Conservation (phyloP, 179 eudicot genomes). For the Beta lomatogona region DNA sequence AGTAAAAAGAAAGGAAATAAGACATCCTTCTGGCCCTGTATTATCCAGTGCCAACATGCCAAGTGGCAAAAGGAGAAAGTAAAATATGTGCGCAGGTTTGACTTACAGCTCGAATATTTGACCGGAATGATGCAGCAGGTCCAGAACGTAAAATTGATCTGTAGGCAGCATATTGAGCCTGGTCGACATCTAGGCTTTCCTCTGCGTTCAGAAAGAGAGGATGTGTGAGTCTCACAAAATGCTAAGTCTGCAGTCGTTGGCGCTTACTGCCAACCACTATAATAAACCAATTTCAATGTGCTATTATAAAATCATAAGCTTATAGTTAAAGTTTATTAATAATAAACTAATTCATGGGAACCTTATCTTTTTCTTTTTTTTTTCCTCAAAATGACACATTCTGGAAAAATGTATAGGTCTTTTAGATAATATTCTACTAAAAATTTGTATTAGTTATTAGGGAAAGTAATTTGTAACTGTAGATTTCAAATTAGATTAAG, state of each 20-base stretch:
- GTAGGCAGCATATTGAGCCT: conserved; percentile 73
- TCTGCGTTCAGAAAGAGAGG: conserved; percentile 42
- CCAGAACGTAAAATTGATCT: conserved; percentile 81
- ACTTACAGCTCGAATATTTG: conserved; percentile 91
- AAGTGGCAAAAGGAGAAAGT: background rate
- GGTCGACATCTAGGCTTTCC: conserved; percentile 62
- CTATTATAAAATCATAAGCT: no score
- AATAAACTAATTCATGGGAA: no score
- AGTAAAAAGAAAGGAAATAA: background rate
- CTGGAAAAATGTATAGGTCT: no score
- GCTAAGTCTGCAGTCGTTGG: background rate
- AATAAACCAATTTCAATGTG: no score
- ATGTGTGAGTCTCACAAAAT: background rate
- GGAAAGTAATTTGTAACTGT: no score
- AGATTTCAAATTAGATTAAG: no score
- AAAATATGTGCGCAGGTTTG: background rate
- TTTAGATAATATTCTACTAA: no score
- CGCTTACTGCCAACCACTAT: no score
- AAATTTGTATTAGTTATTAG: no score
- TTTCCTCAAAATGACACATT: no score
- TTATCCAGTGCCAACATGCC: background rate
- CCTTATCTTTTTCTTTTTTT: no score
- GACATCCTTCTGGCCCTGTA: conserved; percentile 1
- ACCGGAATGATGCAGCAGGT: conserved; percentile 92
- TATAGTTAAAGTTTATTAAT: no score